Conservation (phyloP, 1,284 basidiomycete species). For the Clitocybe nebularis region DNA sequence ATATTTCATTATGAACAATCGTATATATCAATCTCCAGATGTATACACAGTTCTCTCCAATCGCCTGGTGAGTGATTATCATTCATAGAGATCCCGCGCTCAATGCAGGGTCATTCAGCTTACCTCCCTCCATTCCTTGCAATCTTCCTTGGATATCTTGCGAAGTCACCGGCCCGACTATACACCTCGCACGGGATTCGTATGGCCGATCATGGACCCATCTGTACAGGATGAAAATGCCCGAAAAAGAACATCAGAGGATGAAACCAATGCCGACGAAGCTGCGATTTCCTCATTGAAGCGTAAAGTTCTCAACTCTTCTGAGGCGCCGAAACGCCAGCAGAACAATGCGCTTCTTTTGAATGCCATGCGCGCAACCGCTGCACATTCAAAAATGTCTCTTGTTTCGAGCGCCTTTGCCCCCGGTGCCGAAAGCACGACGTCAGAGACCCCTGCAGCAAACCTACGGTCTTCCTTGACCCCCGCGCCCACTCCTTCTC, state of each 20-base stretch:
- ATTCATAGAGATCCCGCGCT: background rate
- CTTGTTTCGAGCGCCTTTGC: slow-evolving; percentile 34
- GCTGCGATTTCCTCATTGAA: slow-evolving; percentile 23
- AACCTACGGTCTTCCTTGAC: slow-evolving; percentile 48
- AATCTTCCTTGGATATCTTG: slow-evolving; percentile 68
- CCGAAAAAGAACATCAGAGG: slow-evolving; percentile 40
- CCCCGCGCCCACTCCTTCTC: slow-evolving; percentile 46
- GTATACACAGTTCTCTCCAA: slow-evolving; percentile 80
- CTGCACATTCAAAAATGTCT: slow-evolving; percentile 56
- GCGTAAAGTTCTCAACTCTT: slow-evolving; percentile 20
- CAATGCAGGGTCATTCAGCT: slow-evolving; percentile 39
- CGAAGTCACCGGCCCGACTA: slow-evolving; percentile 71
- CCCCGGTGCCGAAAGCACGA: slow-evolving; percentile 28
- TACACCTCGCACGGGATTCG: slow-evolving; percentile 74
- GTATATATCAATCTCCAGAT: slow-evolving; percentile 83
- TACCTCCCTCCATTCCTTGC: slow-evolving; percentile 66
- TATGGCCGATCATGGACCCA: slow-evolving; percentile 71
- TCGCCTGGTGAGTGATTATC: slow-evolving; percentile 54
- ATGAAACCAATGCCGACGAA: slow-evolving; percentile 24
- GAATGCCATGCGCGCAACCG: slow-evolving; percentile 75
- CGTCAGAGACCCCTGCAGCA: slow-evolving; percentile 37
- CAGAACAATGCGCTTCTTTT: slow-evolving; percentile 65
- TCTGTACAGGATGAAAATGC: slow-evolving; percentile 37
- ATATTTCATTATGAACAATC: slow-evolving; percentile 83
- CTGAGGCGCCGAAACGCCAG: slow-evolving; percentile 43